Evolutionary conservation across 2,329 filamentous ascomycete species (phyloP).

Genomic region (Didymella pinodella): DNA sequence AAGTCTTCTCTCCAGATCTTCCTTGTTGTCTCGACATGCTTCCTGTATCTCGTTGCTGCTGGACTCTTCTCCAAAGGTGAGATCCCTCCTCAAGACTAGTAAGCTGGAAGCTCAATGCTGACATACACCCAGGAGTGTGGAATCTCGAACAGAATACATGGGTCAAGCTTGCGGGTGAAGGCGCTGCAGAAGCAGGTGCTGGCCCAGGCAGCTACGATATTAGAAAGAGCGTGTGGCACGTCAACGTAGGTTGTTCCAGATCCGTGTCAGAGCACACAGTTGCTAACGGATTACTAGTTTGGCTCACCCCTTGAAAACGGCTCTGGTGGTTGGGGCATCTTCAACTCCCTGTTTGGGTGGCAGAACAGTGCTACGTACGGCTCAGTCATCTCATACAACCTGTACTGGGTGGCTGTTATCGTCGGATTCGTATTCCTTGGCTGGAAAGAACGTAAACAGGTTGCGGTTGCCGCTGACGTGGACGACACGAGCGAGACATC

Average conservation of each 20-base stretch:
- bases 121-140: constrained; percentile 61
- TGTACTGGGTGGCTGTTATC: constrained; percentile 83
- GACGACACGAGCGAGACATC: constrained; percentile 26
- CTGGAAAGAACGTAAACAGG: constrained; percentile 66
- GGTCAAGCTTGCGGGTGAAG: constrained; percentile 70
- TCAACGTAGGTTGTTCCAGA: constrained; percentile 66
- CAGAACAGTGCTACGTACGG: constrained; percentile 87
- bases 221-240: constrained; percentile 79
- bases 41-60: constrained; percentile 84
- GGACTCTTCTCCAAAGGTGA: constrained; percentile 77
- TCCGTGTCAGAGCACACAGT: not conserved
- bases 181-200: constrained; percentile 67
- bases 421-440: constrained; percentile 69
- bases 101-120: too few relatives aligned
- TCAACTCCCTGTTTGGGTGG: constrained; percentile 88
- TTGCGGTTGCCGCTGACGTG: constrained; percentile 15
- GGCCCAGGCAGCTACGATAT: constrained; percentile 84
- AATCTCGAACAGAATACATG: constrained; percentile 74
- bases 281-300: constrained; percentile 61
- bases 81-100: too few relatives aligned
- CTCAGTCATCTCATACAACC: constrained; percentile 84
- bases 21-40: constrained; percentile 80
- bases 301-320: constrained; percentile 77
- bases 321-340: constrained; percentile 83
- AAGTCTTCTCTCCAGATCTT: constrained; percentile 75